Conservation (phyloP, 768 basidiomycete genomes). For the Thelephora aurantiotincta region DNA sequence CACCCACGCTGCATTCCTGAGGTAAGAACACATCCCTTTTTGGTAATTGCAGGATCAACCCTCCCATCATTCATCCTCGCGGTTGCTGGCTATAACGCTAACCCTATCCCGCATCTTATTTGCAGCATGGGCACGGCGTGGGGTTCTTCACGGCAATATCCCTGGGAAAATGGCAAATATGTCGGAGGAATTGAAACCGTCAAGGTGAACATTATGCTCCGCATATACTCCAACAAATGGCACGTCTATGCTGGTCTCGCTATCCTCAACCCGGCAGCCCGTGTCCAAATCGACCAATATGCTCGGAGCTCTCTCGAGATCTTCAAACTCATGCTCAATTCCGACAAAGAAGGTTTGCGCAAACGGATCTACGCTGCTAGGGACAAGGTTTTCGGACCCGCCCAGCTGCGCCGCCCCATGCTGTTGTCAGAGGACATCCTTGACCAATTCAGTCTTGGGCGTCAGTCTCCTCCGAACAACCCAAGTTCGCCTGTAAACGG, state of each 20-base stretch:
- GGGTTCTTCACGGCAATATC: conserved; percentile 63
- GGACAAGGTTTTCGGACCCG: conserved; percentile 57
- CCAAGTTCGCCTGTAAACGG: conserved; percentile 4
- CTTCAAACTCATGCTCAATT: conserved; percentile 87
- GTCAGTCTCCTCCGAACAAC: conserved; percentile 14
- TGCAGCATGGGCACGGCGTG: conserved; percentile 96
- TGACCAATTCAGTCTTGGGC: conserved; percentile 79
- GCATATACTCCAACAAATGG: conserved; percentile 96
- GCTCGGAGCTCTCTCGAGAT: conserved; percentile 75
- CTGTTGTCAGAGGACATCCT: conserved; percentile 74
- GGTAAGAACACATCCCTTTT: conserved; percentile 30
- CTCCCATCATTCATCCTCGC: background rate
- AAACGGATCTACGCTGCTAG: conserved; percentile 62
- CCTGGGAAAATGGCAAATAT: conserved; percentile 93
- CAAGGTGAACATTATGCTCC: conserved; percentile 92
- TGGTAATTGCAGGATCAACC: conserved; percentile 1
- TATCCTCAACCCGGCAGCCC: conserved; percentile 87
- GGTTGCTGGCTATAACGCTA: background rate
- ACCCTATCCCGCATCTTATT: no score
- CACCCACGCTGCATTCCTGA: conserved; percentile 93
- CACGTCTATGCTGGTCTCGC: conserved; percentile 99
- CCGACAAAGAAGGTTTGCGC: conserved; percentile 39
- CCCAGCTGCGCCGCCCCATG: conserved; percentile 39
- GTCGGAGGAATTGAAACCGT: conserved; percentile 96
- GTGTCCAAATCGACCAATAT: conserved; percentile 82